phyloP scores from a whole-genome alignment of 768 basidiomycete genomes.

The Termitomyces titanicus region DNA sequence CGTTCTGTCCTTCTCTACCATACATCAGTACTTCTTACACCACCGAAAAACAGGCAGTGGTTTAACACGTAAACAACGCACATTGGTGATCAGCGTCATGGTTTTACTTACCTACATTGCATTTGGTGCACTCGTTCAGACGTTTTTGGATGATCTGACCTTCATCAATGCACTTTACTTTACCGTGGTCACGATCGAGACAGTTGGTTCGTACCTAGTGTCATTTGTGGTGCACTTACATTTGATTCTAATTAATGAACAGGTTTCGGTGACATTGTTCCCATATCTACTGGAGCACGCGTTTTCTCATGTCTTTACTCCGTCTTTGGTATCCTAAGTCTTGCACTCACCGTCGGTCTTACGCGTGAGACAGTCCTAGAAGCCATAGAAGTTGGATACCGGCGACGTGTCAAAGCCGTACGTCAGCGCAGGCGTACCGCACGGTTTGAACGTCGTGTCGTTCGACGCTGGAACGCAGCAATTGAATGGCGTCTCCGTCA shows the following conservation, averaged over 20 bases:
- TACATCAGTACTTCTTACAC: not conserved
- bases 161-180: slow-evolving; percentile 82
- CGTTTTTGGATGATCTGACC: slow-evolving; percentile 46
- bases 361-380: slow-evolving; percentile 73
- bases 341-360: slow-evolving; percentile 61
- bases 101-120: slow-evolving; percentile 70
- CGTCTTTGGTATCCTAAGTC: slow-evolving; percentile 56
- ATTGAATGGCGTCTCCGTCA: slow-evolving; percentile 61
- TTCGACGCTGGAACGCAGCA: slow-evolving; percentile 54
- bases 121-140: slow-evolving; percentile 61
- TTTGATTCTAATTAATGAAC: slow-evolving; percentile 21
- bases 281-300: slow-evolving; percentile 46
- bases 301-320: slow-evolving; percentile 59
- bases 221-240: not conserved
- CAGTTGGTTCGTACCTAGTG: slow-evolving; percentile 38
- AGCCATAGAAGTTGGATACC: slow-evolving; percentile 62
- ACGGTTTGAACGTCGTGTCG: slow-evolving; percentile 40
- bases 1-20: slow-evolving; percentile 11
- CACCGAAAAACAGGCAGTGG: slow-evolving; percentile 57
- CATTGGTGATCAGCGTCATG: slow-evolving; percentile 78
- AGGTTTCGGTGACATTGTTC: slow-evolving; percentile 78
- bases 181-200: slow-evolving; percentile 69
- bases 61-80: slow-evolving; percentile 74
- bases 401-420: slow-evolving; percentile 46
- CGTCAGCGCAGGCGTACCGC: slow-evolving; percentile 41